These are phyloP conservation scores for Corchorus olitorius DNA, from an alignment of 345 rosid genomes.

Conservation along the genomic window DNA sequence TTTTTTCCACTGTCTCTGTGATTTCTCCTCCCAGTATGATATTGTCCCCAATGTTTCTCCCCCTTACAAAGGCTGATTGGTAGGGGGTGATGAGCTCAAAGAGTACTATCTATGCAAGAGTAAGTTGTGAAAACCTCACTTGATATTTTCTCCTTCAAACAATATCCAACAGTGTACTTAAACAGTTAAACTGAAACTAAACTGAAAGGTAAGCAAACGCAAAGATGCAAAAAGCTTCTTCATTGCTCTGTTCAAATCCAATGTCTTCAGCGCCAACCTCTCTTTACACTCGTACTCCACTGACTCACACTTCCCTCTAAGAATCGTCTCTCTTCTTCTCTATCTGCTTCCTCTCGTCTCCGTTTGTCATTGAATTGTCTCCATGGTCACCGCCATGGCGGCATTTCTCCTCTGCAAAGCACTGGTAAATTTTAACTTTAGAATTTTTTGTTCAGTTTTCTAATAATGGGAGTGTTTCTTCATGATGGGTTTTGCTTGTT, in stretches of 20 bases:
- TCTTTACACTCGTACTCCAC: conserved; percentile 9
- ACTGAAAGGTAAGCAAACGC: not conserved
- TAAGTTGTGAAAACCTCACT: too few species aligned
- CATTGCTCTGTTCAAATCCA: conserved; percentile 46
- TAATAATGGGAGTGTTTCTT: not conserved
- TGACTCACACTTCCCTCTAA: conserved; percentile 14
- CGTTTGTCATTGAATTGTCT: conserved; percentile 30
- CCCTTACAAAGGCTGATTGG: too few species aligned
- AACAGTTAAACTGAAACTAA: not conserved
- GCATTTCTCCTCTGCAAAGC: conserved; percentile 34
- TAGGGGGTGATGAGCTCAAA: too few species aligned
- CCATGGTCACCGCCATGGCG: conserved; percentile 22
- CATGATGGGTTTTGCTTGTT: not conserved
- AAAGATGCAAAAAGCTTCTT: conserved; percentile 47
- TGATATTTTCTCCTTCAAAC: too few species aligned
- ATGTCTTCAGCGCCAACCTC: conserved; percentile 28
- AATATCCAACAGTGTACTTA: not conserved
- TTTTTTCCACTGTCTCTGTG: too few species aligned
- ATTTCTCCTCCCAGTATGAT: too few species aligned
- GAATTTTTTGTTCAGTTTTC: not conserved
- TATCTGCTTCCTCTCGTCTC: conserved; percentile 29
- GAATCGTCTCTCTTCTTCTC: conserved; percentile 16
- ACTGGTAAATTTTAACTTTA: conserved; percentile 32
- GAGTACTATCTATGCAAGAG: too few species aligned
- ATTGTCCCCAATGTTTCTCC: too few species aligned